Evolutionary conservation across 2,329 filamentous ascomycete genomes (phyloP).

Genomic region (Colletotrichum sidae): DNA sequence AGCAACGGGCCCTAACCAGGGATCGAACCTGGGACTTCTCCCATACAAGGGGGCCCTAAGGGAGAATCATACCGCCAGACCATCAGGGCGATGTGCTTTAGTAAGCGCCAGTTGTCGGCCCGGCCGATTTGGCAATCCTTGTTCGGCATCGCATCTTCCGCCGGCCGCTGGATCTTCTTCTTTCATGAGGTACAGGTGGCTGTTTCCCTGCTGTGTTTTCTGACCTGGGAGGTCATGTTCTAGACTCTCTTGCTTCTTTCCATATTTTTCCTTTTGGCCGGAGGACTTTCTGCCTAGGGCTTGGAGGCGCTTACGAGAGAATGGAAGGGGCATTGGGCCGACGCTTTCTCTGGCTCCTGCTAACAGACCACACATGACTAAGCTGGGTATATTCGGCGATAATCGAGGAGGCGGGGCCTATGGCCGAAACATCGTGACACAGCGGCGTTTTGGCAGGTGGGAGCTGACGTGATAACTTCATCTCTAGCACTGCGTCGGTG

Average conservation of each 20-base stretch:
- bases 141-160: too few species aligned
- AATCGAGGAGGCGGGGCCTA: constrained; percentile 19
- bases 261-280: too few species aligned
- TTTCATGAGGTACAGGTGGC: too few species aligned
- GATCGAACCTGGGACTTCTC: constrained; percentile 7
- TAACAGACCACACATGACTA: too few species aligned
- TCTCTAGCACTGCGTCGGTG: constrained; percentile 2
- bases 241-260: too few species aligned
- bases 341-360: too few species aligned
- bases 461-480: constrained; percentile 30
- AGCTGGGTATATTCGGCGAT: not conserved
- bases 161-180: too few species aligned
- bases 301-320: too few species aligned
- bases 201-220: too few species aligned
- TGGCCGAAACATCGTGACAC: constrained; percentile 17
- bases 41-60: not conserved
- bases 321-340: too few species aligned
- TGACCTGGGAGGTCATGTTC: too few species aligned
- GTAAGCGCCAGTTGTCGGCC: not conserved
- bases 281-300: too few species aligned
- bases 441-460: constrained; percentile 2
- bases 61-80: constrained; percentile 7
- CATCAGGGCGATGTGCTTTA: not conserved
- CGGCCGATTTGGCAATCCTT: not conserved
- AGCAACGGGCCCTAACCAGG: not conserved